phyloP scores from a whole-genome alignment of 176 grass and related monocot genomes.

The Chrysopogon serrulatus region DNA sequence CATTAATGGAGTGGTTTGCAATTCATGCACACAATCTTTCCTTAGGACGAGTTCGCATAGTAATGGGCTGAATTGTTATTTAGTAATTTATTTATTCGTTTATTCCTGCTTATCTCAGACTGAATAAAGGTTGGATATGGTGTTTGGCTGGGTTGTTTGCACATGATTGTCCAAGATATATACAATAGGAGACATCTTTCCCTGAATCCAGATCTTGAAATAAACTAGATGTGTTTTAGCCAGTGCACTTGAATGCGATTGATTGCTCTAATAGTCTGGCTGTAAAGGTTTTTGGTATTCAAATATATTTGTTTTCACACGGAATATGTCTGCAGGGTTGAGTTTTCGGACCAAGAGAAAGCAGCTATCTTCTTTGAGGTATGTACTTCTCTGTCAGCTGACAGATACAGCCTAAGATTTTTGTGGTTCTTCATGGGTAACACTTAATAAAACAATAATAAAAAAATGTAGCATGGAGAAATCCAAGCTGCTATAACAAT shows the following conservation, averaged over 20 bases:
- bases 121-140: conserved; percentile 6
- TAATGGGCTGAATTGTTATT: neutral
- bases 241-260: neutral
- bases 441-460: neutral
- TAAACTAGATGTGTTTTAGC: neutral
- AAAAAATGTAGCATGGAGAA: neutral
- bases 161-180: neutral
- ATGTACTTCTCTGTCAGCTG: conserved; percentile 15
- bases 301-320: conserved; percentile 25
- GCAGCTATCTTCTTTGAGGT: conserved; percentile 84
- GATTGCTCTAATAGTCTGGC: neutral
- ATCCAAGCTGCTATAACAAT: neutral
- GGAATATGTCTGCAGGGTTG: conserved; percentile 60
- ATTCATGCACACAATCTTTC: neutral
- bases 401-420: conserved; percentile 8
- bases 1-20: neutral
- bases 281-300: conserved; percentile 14
- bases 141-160: conserved; percentile 1
- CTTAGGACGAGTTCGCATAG: neutral
- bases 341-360: conserved; percentile 84
- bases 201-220: neutral
- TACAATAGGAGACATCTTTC: conserved; percentile 2
- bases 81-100: neutral
- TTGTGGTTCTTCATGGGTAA: neutral
- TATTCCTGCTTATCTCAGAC: neutral